Percentiles rank a stretch among this genome's conserved stretches.
Evolutionary conservation across 2,329 filamentous ascomycete species (phyloP).

Genomic region (Truncatella angustata): DNA sequence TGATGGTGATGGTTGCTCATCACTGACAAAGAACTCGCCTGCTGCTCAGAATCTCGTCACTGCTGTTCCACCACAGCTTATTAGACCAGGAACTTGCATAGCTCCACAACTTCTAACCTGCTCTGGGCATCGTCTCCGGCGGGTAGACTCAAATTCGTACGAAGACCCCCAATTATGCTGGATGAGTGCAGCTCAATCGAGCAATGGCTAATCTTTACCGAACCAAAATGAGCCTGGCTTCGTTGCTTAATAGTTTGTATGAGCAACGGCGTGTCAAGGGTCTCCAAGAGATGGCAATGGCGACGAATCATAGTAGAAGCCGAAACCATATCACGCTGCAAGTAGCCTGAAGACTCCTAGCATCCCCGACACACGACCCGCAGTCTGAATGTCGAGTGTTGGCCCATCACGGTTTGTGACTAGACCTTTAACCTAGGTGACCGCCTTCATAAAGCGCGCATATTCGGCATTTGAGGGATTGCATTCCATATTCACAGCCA

Average conservation of each 20-base stretch:
- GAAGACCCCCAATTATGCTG: slow-evolving; percentile 33
- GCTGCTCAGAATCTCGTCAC: not conserved
- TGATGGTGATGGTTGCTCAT: not conserved
- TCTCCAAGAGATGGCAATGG: not conserved
- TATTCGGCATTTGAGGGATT: not conserved
- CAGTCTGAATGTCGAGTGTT: too few species aligned
- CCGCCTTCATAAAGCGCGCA: too few species aligned
- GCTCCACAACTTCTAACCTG: slow-evolving; percentile 26
- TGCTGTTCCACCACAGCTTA: slow-evolving; percentile 3
- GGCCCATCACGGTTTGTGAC: too few species aligned
- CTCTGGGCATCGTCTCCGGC: slow-evolving; percentile 35
- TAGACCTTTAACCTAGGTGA: too few species aligned
- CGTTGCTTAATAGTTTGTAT: not conserved
- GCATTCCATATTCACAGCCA: not conserved
- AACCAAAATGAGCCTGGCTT: slow-evolving; percentile 9
- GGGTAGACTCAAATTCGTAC: slow-evolving; percentile 33
- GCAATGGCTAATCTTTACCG: slow-evolving; percentile 22
- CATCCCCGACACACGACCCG: too few species aligned
- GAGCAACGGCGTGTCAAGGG: not conserved
- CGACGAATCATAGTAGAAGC: slow-evolving; percentile 1
- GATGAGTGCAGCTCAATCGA: slow-evolving; percentile 34
- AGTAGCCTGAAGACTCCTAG: not conserved
- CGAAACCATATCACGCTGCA: not conserved
- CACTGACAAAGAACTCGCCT: slow-evolving; percentile 1
- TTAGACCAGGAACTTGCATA: slow-evolving; percentile 19